Base-by-base conservation (phyloP, 1,284 basidiomycete genomes). In the Peniophora sp. region DNA sequence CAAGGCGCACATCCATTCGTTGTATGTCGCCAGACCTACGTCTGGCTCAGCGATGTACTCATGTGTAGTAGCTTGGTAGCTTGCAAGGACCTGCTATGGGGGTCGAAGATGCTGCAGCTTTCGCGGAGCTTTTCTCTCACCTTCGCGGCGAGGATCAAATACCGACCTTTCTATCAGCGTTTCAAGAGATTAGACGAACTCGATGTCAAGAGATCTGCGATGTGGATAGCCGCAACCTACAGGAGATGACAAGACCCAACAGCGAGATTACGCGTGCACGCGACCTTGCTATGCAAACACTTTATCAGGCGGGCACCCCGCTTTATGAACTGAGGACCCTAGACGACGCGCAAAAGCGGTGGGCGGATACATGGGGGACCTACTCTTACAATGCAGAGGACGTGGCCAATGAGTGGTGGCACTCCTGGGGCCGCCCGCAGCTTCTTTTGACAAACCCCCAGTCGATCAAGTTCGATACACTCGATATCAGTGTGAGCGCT, bases 201-300 rank as follows among this genome's bases (percentile, higher is more conserved):
- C 60, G 62, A 12, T 70, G 72, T 54, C 61, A 60, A 49, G 64
- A 62, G 27, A 70, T 70, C 9, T 60, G 61, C 22, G 47, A 59
- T 3, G 65, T 67, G 23, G 74, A 75, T 51, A 53, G 60, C 51
- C 67, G 64, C 41, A 66, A 74, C 57, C 45, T 73, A 32, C 22
- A 61, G 44, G 68, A 71, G 58, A 68, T 71, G 60, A 64, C 67
- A 58, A 53, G 73, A 58, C 67, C 71, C 17, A 63, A 70, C 41
- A 54, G 72, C 50, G 60, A 70, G 22, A 58, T 62, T 18, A 71
- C 74, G 44, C 62, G 67, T 44, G 58, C 57, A 47, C 74, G 79
- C 18, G 74, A 82, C 53, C 53, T 54, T 1, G 58, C 60, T 2
- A 68, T 79, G 65, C 67, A 69, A 11, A 60, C 60, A 35, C 39